Evolutionary conservation across 345 rosid species (phyloP).

Genomic region (Hibiscus tridactylites): DNA sequence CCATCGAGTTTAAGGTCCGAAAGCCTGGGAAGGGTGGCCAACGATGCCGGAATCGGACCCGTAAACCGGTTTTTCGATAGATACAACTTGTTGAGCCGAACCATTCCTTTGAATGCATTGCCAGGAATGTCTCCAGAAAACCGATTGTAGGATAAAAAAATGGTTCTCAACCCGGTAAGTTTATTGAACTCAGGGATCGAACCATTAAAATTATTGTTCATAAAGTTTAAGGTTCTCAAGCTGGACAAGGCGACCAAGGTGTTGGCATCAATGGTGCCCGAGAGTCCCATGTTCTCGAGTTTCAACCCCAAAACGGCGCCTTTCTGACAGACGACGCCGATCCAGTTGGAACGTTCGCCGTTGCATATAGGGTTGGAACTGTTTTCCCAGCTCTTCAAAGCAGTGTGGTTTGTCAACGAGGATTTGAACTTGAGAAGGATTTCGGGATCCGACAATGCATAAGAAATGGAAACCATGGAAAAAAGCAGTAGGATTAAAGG

Average conservation of each 20-base stretch:
- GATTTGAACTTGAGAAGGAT: slow-evolving; percentile 53
- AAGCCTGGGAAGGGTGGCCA: slow-evolving; percentile 45
- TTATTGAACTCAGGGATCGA: slow-evolving; percentile 48
- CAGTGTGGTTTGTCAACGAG: slow-evolving; percentile 28
- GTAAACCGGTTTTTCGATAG: slow-evolving; percentile 41
- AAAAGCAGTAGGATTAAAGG: neutral
- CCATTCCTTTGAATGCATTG: slow-evolving; percentile 54
- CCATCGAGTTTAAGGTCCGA: slow-evolving; percentile 50
- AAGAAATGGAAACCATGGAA: neutral
- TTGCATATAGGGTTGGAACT: slow-evolving; percentile 24
- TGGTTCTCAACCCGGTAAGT: slow-evolving; percentile 38
- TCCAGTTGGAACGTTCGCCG: slow-evolving; percentile 36
- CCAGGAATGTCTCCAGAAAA: slow-evolving; percentile 51
- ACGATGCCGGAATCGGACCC: slow-evolving; percentile 56
- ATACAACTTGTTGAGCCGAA: slow-evolving; percentile 49
- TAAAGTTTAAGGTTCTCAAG: slow-evolving; percentile 51
- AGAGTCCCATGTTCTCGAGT: slow-evolving; percentile 52
- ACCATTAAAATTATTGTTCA: slow-evolving; percentile 51
- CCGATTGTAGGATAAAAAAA: slow-evolving; percentile 52
- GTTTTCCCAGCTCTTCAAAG: slow-evolving; percentile 38
- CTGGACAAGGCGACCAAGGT: slow-evolving; percentile 27
- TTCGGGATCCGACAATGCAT: slow-evolving; percentile 32
- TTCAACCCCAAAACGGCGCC: slow-evolving; percentile 49
- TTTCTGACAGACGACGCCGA: slow-evolving; percentile 41
- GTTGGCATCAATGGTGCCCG: slow-evolving; percentile 40